These are phyloP conservation scores for Penicillium verrucosum DNA, from an alignment of 2,329 filamentous ascomycete genomes.

Conservation along the genomic window DNA sequence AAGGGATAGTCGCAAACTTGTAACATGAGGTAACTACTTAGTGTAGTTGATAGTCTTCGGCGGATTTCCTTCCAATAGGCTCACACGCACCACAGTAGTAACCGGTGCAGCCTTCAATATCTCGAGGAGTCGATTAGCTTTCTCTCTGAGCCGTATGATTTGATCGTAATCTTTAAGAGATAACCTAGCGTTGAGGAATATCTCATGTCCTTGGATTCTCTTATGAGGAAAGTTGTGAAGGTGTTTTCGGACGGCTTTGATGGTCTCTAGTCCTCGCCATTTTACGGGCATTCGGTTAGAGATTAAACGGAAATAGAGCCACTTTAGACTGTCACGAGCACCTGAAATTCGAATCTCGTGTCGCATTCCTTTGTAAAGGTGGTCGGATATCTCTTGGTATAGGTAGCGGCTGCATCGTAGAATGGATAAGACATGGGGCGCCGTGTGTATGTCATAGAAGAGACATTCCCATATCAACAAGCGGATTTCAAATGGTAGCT, in stretches of 20 bases:
- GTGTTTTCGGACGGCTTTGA: neutral
- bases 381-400: neutral
- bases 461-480: neutral
- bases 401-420: neutral
- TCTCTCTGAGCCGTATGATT: neutral
- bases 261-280: neutral
- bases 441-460: neutral
- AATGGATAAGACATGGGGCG: neutral
- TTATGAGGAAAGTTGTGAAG: neutral
- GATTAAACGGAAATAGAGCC: neutral
- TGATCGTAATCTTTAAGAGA: neutral
- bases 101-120: neutral
- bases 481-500: neutral
- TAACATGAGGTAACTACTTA: neutral
- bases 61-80: neutral
- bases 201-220: neutral
- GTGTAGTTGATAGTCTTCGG: neutral
- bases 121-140: neutral
- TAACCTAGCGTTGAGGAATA: neutral
- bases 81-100: neutral
- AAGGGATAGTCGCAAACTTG: neutral
- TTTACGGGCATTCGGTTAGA: neutral
- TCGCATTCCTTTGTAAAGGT: neutral
- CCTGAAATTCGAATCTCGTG: neutral
- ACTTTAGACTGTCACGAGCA: no score